Base-by-base conservation (phyloP, 1,284 basidiomycete species). In the Fomitopsis palustris region DNA sequence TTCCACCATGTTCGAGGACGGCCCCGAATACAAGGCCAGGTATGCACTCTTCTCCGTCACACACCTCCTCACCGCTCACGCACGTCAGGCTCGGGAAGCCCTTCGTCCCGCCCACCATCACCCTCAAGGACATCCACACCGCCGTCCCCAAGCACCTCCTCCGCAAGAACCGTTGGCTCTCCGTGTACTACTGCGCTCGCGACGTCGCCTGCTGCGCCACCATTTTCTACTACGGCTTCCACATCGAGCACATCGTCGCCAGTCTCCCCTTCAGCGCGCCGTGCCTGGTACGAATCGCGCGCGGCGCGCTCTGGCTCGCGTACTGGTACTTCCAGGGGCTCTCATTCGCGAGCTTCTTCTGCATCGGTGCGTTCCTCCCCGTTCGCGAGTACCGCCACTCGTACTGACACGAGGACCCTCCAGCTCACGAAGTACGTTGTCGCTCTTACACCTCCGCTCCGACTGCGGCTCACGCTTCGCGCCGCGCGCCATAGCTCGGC, bases 281-380 rank as follows among this genome's bases (percentile, higher is more conserved):
- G 52, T 70, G 62, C 66, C 61, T 63, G 53, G 52, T 65, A 31
- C 45, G 62, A 7, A 31, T 72, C 16, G 35, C 74, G 16, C 66
- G 72, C 19, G 61, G 64, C 14, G 21, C 62, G 21, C 61, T 79
- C 6, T 81, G 80, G 79, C 25, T 74, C 16, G 61, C 70, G 7
- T 81, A 81, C 60, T 81, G 80, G 80, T 76, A 75, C 62, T 80
- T 77, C 73, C 80, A 81, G 65, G 78, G 80, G 16, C 70, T 83
- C 23, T 70, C 74, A 7, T 79, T 81, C 62, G 77, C 77, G 9
- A 78, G 79, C 29, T 75, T 82, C 51, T 83, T 80, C 72, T 78
- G 77, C 63, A 70, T 83, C 54, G 80, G 81, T 79, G 64, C 55
- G 77, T 67, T n/a, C 25, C 23, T 49, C 43, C 55, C 45, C 43